Conservation (phyloP, 257 asterid genomes). For the Mitragyna speciosa region DNA sequence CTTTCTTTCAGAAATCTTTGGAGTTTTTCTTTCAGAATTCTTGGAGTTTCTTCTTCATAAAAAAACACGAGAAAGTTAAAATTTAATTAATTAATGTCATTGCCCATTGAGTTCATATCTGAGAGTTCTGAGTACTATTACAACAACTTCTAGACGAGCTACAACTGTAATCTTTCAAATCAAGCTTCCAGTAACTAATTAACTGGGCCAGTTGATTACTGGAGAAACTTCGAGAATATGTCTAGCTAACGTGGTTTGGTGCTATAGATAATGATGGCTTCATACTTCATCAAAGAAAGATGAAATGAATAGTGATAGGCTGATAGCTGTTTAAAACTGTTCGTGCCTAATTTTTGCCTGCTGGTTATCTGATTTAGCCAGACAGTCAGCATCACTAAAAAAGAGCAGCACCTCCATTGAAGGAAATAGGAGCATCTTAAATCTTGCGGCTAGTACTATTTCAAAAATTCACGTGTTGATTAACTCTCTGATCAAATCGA, state of each 20-base stretch:
- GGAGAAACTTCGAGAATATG: neutral
- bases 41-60: too few relatives aligned
- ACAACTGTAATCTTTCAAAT: conserved; percentile 4
- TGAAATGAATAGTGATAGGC: neutral
- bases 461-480: conserved; percentile 13
- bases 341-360: conserved; percentile 10
- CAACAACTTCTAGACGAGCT: neutral
- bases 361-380: conserved; percentile 6
- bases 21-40: neutral
- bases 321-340: neutral
- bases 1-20: neutral
- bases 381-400: conserved; percentile 21
- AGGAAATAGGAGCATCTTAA: neutral
- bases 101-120: neutral
- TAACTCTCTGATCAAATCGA: neutral
- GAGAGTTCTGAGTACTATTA: neutral
- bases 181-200: neutral
- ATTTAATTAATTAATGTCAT: too few relatives aligned
- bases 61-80: neutral
- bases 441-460: neutral
- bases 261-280: conserved; percentile 4
- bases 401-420: conserved; percentile 1
- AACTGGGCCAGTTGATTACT: neutral
- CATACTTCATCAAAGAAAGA: neutral
- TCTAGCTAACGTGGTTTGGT: conserved; percentile 17